phyloP scores from a whole-genome alignment of 1,284 basidiomycete genomes.

The Apiotrichum laibachii region DNA sequence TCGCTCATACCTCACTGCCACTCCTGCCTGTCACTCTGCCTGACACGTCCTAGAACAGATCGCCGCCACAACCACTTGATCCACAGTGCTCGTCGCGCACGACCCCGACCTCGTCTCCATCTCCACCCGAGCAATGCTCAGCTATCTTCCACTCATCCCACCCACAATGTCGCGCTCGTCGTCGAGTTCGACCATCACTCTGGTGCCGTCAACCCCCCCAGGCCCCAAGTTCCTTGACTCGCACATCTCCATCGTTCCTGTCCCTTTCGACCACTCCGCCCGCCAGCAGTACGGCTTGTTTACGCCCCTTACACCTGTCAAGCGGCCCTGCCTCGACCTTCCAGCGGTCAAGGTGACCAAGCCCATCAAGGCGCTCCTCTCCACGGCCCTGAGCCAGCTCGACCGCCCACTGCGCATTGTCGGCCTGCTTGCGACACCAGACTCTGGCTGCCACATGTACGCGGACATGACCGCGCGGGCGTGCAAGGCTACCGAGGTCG shows the following conservation, averaged over 20 bases:
- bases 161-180: conserved; percentile 20
- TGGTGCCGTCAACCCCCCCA: conserved; percentile 16
- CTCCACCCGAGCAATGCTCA: background rate
- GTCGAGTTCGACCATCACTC: conserved; percentile 16
- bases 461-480: conserved; percentile 26
- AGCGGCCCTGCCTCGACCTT: conserved; percentile 9
- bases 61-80: too few species aligned
- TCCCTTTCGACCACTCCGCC: background rate
- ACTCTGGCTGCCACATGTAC: conserved; percentile 32
- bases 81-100: too few species aligned
- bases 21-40: too few species aligned
- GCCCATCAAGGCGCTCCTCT: conserved; percentile 16
- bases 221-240: background rate
- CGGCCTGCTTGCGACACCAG: conserved; percentile 30
- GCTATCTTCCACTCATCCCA: background rate
- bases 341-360: conserved; percentile 8
- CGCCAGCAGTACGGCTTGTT: background rate
- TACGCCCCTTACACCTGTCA: background rate
- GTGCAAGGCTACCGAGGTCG: conserved; percentile 18
- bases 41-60: too few species aligned
- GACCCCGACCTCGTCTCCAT: too few species aligned
- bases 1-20: too few species aligned
- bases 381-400: conserved; percentile 8
- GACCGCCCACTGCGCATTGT: conserved; percentile 27
- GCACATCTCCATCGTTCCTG: background rate